A percentile compares a stretch with the other conserved stretches of the same genome.
phyloP scores from a whole-genome alignment of 2,329 filamentous ascomycete genomes.

The Hymenoscyphus scutula region DNA sequence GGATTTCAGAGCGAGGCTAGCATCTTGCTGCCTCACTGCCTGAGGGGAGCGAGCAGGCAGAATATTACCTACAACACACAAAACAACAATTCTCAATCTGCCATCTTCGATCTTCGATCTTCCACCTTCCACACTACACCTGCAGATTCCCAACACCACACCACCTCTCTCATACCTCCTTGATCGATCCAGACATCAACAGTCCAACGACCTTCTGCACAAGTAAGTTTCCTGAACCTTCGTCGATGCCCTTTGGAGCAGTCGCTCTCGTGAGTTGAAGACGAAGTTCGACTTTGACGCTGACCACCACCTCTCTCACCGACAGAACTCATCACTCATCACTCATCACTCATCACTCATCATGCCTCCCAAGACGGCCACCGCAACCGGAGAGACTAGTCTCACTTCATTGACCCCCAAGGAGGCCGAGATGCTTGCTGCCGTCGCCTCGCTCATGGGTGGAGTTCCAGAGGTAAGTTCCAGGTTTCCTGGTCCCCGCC shows the following conservation, averaged over 20 bases:
- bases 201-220: not conserved
- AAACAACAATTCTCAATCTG: too few relatives aligned
- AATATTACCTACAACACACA: too few relatives aligned
- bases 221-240: not conserved
- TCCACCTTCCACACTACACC: too few relatives aligned
- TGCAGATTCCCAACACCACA: too few relatives aligned
- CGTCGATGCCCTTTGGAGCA: not conserved
- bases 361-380: not conserved
- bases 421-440: constrained; percentile 12
- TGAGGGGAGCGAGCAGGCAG: too few relatives aligned
- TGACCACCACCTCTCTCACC: not conserved
- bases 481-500: too few relatives aligned
- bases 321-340: not conserved
- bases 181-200: not conserved
- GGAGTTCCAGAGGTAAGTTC: constrained; percentile 15
- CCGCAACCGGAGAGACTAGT: not conserved
- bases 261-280: not conserved
- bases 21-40: not conserved
- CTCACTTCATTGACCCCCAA: not conserved
- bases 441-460: constrained; percentile 12
- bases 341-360: too few relatives aligned
- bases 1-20: too few relatives aligned
- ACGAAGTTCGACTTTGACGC: not conserved
- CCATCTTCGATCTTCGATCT: too few relatives aligned
- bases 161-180: not conserved